These are phyloP conservation scores for Aspergillus oerlinghausenensis DNA, from an alignment of 2,329 filamentous ascomycete genomes.

Conservation along the genomic window DNA sequence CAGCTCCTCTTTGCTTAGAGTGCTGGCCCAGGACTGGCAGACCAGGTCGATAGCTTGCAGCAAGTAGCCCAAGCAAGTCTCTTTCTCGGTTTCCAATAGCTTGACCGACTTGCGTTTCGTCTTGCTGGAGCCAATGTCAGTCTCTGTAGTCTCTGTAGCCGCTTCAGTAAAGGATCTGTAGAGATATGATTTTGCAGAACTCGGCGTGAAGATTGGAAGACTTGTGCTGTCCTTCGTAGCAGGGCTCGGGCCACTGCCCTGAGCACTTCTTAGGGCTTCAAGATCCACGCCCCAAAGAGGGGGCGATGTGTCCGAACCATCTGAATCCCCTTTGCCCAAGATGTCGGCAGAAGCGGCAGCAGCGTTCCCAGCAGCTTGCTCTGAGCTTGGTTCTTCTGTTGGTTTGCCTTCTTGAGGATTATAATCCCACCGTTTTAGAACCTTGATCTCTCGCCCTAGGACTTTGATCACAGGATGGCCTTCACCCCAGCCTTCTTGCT, in stretches of 20 bases:
- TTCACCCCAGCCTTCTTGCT: conserved; percentile 67
- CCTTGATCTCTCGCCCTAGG: conserved; percentile 67
- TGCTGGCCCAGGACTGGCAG: conserved; percentile 68
- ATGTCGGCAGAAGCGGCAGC: conserved; percentile 5
- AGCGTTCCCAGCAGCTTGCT: conserved; percentile 1
- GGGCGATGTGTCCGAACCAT: conserved; percentile 23
- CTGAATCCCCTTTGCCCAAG: conserved; percentile 8
- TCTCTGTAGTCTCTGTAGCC: conserved; percentile 7
- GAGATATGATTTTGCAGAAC: conserved; percentile 60
- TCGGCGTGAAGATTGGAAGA: conserved; percentile 70
- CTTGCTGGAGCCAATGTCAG: conserved; percentile 33
- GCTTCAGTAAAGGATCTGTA: conserved; percentile 42
- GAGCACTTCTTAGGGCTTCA: conserved; percentile 50
- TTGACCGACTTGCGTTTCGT: conserved; percentile 42
- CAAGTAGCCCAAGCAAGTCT: conserved; percentile 64
- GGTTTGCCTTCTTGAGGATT: conserved; percentile 49
- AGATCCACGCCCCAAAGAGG: conserved; percentile 57
- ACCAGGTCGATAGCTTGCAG: conserved; percentile 68
- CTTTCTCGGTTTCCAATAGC: conserved; percentile 56
- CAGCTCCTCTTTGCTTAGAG: conserved; percentile 60
- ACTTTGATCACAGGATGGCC: conserved; percentile 71
- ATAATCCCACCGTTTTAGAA: conserved; percentile 75
- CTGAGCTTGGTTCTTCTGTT: conserved; percentile 9
- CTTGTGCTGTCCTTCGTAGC: conserved; percentile 32
- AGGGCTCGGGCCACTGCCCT: conserved; percentile 23